phyloP scores from a whole-genome alignment of 2,329 filamentous ascomycete genomes.

The Rutstroemia sp. region DNA sequence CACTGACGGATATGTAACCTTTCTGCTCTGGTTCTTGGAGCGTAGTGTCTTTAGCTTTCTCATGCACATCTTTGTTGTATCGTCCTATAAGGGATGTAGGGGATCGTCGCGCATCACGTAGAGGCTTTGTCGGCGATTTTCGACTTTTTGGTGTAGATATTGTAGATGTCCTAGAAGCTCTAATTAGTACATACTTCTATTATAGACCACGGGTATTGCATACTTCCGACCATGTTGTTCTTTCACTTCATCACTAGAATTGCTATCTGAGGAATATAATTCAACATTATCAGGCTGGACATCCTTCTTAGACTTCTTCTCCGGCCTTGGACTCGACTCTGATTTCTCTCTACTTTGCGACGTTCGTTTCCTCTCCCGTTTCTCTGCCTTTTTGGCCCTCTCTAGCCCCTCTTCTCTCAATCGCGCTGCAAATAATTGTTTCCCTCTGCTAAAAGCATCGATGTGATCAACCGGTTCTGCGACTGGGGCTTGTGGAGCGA shows the following conservation, averaged over 20 bases:
- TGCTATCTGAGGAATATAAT: slow-evolving; percentile 12
- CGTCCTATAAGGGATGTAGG: slow-evolving; percentile 15
- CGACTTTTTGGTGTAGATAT: slow-evolving; percentile 16
- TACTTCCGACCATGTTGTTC: background rate
- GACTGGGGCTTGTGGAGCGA: slow-evolving; percentile 35
- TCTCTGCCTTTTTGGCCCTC: slow-evolving; percentile 26
- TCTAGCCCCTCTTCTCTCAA: slow-evolving; percentile 34
- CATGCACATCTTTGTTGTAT: slow-evolving; percentile 15
- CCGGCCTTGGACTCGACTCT: slow-evolving; percentile 15
- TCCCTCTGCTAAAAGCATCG: slow-evolving; percentile 42
- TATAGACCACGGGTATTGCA: background rate
- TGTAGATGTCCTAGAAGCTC: slow-evolving; percentile 16
- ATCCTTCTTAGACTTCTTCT: slow-evolving; percentile 19
- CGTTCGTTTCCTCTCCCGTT: slow-evolving; percentile 19
- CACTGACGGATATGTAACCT: slow-evolving; percentile 20
- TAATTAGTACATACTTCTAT: background rate
- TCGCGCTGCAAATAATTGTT: slow-evolving; percentile 39
- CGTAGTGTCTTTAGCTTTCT: slow-evolving; percentile 5
- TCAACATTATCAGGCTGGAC: slow-evolving; percentile 8
- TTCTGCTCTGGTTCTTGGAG: slow-evolving; percentile 6
- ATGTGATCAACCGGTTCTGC: slow-evolving; percentile 28
- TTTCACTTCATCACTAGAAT: slow-evolving; percentile 10
- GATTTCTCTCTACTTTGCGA: slow-evolving; percentile 20
- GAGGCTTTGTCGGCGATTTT: slow-evolving; percentile 11
- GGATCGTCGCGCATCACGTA: slow-evolving; percentile 5